Evolutionary conservation across 2,329 filamentous ascomycete genomes (phyloP).

Genomic region (Aspergillus neotritici): DNA sequence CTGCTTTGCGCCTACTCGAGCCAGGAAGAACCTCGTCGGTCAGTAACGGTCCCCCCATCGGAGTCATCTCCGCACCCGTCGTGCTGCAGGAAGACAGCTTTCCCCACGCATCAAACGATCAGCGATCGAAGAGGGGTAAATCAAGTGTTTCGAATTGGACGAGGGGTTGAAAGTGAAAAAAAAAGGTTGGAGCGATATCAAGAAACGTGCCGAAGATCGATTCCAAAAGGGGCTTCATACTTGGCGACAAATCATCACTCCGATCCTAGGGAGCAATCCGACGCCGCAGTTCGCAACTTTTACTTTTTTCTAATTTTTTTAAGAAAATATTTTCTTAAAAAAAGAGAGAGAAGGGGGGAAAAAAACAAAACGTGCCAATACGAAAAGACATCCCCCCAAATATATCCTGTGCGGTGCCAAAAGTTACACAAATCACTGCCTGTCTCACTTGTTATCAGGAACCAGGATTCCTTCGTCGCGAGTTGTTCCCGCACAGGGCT

Average conservation of each 20-base stretch:
- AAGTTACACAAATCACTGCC: slow-evolving; percentile 20
- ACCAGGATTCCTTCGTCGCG: slow-evolving; percentile 20
- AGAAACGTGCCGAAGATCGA: slow-evolving; percentile 12
- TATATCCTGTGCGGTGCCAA: slow-evolving; percentile 3
- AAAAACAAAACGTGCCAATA: too few species aligned
- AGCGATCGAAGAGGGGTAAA: slow-evolving; percentile 8
- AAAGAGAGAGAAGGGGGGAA: too few species aligned
- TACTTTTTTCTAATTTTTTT: neutral
- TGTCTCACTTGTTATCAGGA: slow-evolving; percentile 21
- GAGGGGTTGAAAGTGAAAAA: slow-evolving; percentile 20
- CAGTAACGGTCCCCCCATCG: slow-evolving; percentile 23
- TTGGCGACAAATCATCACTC: slow-evolving; percentile 11
- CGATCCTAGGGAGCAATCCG: slow-evolving; percentile 7
- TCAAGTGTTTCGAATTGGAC: slow-evolving; percentile 8
- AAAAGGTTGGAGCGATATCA: slow-evolving; percentile 10
- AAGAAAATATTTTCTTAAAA: too few species aligned
- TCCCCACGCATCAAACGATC: slow-evolving; percentile 32
- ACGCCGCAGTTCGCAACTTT: slow-evolving; percentile 9
- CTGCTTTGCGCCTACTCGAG: too few species aligned
- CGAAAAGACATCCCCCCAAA: too few species aligned
- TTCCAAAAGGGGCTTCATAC: slow-evolving; percentile 7
- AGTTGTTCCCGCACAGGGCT: slow-evolving; percentile 39
- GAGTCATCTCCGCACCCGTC: slow-evolving; percentile 23
- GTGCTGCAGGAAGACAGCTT: slow-evolving; percentile 29
- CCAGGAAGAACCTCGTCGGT: slow-evolving; percentile 11